Base-by-base conservation (phyloP, 768 basidiomycete species). In the Lepiota brunneoincarnata region DNA sequence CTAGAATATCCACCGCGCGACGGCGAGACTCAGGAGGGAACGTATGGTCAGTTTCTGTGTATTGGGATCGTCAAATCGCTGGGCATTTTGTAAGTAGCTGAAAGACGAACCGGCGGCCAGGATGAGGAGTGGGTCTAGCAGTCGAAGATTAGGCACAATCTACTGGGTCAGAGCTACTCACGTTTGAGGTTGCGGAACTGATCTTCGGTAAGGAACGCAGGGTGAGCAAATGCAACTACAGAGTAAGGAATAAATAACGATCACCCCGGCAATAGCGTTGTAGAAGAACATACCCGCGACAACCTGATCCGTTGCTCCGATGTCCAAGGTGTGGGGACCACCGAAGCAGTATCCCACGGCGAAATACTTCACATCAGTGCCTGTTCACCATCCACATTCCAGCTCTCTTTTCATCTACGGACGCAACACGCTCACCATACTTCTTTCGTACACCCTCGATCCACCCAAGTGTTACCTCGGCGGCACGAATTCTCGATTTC, bases 291-390 rank as follows among this genome's bases (percentile, higher is more conserved):
- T 62, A 82, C 82, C 75, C 15, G 81, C 79, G 1, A 71, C 67
- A n/a, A 81, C 61, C 34, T 74, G 69, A 41, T 80, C 75, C 0
- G 69, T 77, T 6, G 72, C 69, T 1, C 75, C 73, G 2, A 77
- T 69, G 4, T 80, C 70, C 48, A 83, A 70, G 6, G 72, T 73
- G 50, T 72, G 81, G 0, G 81, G 80, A 0, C 71, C 83, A 5
- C 82, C 81, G 55, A 83, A 83, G 59, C 80, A 86, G 56, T 82
- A 82, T 10, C 82, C 81, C 46, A 75, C 75, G 7, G 79, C 72
- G 53, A 64, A 71, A 57, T 79, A 82, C 37, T 72, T 67, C 14
- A 72, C 69, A 20, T 69, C 69, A 6, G 51, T 35, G 24, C 66
- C 63, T 67, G 23, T 24, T 28, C 11, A 17, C 12, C n/a, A n/a